phyloP scores from a whole-genome alignment of 768 basidiomycete species.

The Trametes meyenii region DNA sequence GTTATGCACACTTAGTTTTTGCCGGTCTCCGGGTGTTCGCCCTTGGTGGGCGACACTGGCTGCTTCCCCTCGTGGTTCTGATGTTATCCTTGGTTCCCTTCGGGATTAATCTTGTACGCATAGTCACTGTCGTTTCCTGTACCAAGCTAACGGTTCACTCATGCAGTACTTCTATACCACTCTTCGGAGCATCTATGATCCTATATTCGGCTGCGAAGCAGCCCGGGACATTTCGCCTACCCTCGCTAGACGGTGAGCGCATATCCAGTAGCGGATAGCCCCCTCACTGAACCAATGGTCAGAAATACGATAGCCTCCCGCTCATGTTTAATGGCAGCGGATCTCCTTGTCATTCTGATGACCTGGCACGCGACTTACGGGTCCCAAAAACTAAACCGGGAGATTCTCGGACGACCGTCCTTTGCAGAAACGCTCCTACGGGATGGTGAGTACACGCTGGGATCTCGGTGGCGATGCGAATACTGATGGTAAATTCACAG shows the following conservation, averaged over 20 bases:
- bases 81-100: neutral
- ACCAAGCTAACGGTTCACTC: too few species aligned
- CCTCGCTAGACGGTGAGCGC: too few species aligned
- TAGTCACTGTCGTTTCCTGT: too few species aligned
- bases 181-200: too few species aligned
- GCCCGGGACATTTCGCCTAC: too few species aligned
- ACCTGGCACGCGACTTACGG: neutral
- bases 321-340: conserved; percentile 2
- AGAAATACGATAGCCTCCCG: conserved; percentile 6
- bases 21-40: conserved; percentile 1
- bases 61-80: neutral
- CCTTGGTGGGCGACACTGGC: neutral
- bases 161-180: too few species aligned
- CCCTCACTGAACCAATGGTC: neutral
- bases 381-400: neutral
- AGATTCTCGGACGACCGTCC: neutral
- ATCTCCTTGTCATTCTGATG: conserved; percentile 8
- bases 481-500: neutral
- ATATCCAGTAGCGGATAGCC: too few species aligned
- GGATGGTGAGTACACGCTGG: neutral
- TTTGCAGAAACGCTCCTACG: conserved; percentile 1
- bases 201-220: too few species aligned
- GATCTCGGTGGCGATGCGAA: neutral
- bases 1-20: neutral
- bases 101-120: neutral